These are phyloP conservation scores for Ochromonadaceae sp. DNA, from an alignment of 352 stramenopile species.

Conservation along the genomic window DNA sequence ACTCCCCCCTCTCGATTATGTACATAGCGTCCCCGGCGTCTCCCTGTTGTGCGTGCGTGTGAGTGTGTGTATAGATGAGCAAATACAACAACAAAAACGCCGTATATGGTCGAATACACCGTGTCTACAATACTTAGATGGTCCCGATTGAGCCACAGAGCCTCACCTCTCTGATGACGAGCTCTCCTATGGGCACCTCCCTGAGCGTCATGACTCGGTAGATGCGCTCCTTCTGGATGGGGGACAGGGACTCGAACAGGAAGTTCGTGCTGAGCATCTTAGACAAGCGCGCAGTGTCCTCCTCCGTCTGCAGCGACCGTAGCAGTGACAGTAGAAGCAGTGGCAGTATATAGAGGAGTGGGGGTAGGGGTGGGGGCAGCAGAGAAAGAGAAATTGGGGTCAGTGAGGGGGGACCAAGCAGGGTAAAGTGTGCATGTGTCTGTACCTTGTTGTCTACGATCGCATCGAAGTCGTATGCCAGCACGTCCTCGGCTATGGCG, in stretches of 20 bases:
- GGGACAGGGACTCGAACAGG: conserved; percentile 67
- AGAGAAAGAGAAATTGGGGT: too few species aligned
- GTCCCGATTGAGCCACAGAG: too few species aligned
- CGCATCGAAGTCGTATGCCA: conserved; percentile 4
- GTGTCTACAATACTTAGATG: too few species aligned
- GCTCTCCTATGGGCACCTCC: conserved; percentile 45
- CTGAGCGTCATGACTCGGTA: conserved; percentile 67
- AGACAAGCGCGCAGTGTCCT: conserved; percentile 50
- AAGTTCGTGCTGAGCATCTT: conserved; percentile 63
- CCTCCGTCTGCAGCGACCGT: conserved; percentile 48
- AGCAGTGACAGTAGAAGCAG: too few species aligned
- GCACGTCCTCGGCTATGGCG: not conserved
- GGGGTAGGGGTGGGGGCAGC: too few species aligned
- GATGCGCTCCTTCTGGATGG: conserved; percentile 61
- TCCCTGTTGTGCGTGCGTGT: too few species aligned
- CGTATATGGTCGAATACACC: too few species aligned
- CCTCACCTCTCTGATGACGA: conserved; percentile 55
- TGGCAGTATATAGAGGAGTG: too few species aligned
- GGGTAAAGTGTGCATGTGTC: too few species aligned
- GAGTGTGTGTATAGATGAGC: too few species aligned
- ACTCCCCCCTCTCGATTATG: conserved; percentile 62
- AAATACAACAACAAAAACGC: too few species aligned
- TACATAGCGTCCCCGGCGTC: conserved; percentile 84
- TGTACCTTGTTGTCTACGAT: not conserved
- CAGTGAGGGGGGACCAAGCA: too few species aligned